Percentiles rank a stretch among this genome's conserved stretches.
Conservation (phyloP, 148 eudicot genomes). For the Rhododendron ferrugineum region DNA sequence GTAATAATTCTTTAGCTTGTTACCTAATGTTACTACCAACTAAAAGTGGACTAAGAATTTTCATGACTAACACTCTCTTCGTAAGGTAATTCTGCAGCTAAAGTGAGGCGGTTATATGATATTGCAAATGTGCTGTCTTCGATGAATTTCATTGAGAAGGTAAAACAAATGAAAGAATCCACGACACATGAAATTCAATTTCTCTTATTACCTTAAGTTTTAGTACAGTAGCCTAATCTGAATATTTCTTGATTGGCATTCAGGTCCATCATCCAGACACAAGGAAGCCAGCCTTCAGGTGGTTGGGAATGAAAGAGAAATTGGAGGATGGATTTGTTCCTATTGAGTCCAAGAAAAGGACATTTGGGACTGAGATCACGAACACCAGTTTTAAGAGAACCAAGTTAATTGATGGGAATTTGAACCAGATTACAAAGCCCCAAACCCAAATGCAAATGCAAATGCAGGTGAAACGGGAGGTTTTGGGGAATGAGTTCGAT, state of each 20-base stretch:
- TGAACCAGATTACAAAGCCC: constrained; percentile 23
- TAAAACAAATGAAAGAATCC: constrained; percentile 11
- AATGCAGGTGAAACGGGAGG: constrained; percentile 24
- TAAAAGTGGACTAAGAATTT: neutral
- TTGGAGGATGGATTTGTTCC: constrained; percentile 25
- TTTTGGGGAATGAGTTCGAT: constrained; percentile 27
- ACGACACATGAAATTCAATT: neutral
- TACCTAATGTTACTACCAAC: constrained; percentile 5
- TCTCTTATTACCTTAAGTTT: neutral
- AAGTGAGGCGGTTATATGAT: constrained; percentile 89
- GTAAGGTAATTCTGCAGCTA: constrained; percentile 70
- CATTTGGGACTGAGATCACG: constrained; percentile 75
- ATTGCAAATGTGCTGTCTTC: constrained; percentile 95
- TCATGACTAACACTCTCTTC: constrained; percentile 30
- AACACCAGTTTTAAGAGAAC: constrained; percentile 52
- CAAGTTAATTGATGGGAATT: constrained; percentile 29
- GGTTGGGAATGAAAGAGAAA: constrained; percentile 61
- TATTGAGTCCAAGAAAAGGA: constrained; percentile 59
- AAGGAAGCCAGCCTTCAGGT: constrained; percentile 88
- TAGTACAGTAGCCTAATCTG: neutral
- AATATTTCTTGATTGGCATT: constrained; percentile 14
- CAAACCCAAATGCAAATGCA: constrained; percentile 9
- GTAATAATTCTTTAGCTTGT: constrained; percentile 36
- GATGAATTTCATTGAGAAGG: constrained; percentile 91
- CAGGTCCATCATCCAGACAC: constrained; percentile 83